These are phyloP conservation scores for Clarireedia paspali DNA, from an alignment of 2,329 filamentous ascomycete species.

Conservation along the genomic window DNA sequence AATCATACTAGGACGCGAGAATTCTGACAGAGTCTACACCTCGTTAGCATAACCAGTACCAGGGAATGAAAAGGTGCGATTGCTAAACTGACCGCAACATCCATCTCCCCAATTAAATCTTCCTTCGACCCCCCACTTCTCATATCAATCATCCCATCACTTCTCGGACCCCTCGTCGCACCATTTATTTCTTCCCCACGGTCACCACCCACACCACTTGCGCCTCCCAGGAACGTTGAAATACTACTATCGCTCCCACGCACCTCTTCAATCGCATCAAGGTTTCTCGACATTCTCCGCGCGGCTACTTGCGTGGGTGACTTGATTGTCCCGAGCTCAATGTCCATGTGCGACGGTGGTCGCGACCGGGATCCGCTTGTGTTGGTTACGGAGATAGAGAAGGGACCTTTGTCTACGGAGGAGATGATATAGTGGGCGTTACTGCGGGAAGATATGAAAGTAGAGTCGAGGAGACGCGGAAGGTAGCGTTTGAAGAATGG, in stretches of 20 bases:
- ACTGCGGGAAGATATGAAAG: neutral
- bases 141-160: neutral
- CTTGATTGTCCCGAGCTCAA: neutral
- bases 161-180: neutral
- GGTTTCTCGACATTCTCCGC: neutral
- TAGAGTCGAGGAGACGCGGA: slow-evolving; percentile 15
- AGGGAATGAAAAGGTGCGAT: neutral
- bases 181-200: neutral
- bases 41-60: no score
- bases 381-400: neutral
- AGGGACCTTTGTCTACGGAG: neutral
- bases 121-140: neutral
- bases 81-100: neutral
- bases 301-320: neutral
- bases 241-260: neutral
- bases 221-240: neutral
- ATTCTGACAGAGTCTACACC: no score
- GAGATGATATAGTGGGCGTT: neutral
- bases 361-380: neutral
- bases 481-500: slow-evolving; percentile 35
- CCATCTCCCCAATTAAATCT: neutral
- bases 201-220: neutral
- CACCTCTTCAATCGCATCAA: neutral
- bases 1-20: no score
- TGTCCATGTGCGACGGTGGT: neutral